Base-by-base conservation (phyloP, 2,329 filamentous ascomycete genomes). In the Fusarium scirpi region DNA sequence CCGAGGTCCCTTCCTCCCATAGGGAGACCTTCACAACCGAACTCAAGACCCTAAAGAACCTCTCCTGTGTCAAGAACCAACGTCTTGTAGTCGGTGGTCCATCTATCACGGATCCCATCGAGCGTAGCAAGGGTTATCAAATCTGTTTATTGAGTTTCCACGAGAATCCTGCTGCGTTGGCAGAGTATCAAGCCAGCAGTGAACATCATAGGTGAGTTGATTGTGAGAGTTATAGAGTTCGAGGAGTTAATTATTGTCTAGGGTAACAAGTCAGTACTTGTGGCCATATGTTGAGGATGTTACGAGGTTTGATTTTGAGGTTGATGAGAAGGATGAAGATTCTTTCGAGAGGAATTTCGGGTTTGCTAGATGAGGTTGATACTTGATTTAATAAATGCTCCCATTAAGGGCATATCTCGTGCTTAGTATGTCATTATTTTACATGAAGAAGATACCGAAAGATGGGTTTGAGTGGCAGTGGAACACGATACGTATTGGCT, bases 221-320 rank as follows among this genome's bases (percentile, higher is more conserved):
- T 4, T 4, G 7, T 8, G 4, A 12, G 1, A 16, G 22, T 22
- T 24, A 7, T 6, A 5, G 2, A 11, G 0, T 6, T 38, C 18
- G 10, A 16, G 10, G 2, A 10, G 7, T 1, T 16, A 4, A 9
- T 15, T 73, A 10, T 71, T n/a, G 5, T 8, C 6, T 4, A 88
- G 86, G 53, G 84, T 87, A 0, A 87, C 85, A 0, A 82, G 79
- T 30, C 82, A 80, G 6, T 85, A 84, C 53, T 76, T 88, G 10
- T 86, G 83, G 76, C 86, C 86, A 0, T 88, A 81, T 69, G 84
- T 83, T 20, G 85, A 88, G 53, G 85, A 87, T 59, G 75, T 88
- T 2, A 80, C 81, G 18, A 78, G 86, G 20, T 88, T 87, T 70
- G 86, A 88, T 67, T 87, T 88, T 66, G 85, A 88, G 57, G 82